These are phyloP conservation scores for Penicillium lagena DNA, from an alignment of 495 filamentous ascomycete species.

Conservation along the genomic window DNA sequence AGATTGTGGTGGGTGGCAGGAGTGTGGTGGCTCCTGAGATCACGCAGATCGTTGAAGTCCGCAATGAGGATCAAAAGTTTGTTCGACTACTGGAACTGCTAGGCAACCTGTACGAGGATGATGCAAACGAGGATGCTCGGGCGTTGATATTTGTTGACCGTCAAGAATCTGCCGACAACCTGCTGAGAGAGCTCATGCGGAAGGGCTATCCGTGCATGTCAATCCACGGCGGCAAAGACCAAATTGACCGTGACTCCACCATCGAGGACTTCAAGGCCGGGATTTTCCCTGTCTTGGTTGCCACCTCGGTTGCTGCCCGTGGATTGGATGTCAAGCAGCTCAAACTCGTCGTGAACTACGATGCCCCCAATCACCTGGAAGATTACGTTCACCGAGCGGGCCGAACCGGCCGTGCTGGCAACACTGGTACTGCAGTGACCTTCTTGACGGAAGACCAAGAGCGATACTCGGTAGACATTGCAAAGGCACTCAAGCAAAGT, in stretches of 20 bases:
- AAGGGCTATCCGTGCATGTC: constrained; percentile 94
- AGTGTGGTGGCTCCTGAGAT: constrained; percentile 94
- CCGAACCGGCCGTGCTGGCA: constrained; percentile 90
- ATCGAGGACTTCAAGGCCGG: constrained; percentile 95
- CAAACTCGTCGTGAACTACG: constrained; percentile 94
- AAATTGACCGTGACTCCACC: constrained; percentile 88
- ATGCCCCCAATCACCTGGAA: constrained; percentile 92
- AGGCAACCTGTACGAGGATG: constrained; percentile 77
- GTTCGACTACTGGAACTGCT: constrained; percentile 76
- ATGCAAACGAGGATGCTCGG: constrained; percentile 74
- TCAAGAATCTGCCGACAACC: constrained; percentile 85
- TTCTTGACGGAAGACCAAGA: constrained; percentile 91
- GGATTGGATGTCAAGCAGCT: constrained; percentile 96
- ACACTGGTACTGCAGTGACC: constrained; percentile 89
- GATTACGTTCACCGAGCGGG: constrained; percentile 97
- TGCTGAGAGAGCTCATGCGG: constrained; percentile 74
- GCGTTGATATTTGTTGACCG: constrained; percentile 91
- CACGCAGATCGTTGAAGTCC: constrained; percentile 86
- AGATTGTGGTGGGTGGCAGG: constrained; percentile 86
- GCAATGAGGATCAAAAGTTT: constrained; percentile 79
- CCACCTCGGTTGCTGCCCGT: constrained; percentile 92
- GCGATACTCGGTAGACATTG: constrained; percentile 81
- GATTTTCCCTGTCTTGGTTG: constrained; percentile 80
- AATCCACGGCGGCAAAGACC: constrained; percentile 94
- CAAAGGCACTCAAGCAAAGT: constrained; percentile 90